Evolutionary conservation across 108 stramenopile genomes (phyloP).

Genomic region (Aurantiochytrium sp.): DNA sequence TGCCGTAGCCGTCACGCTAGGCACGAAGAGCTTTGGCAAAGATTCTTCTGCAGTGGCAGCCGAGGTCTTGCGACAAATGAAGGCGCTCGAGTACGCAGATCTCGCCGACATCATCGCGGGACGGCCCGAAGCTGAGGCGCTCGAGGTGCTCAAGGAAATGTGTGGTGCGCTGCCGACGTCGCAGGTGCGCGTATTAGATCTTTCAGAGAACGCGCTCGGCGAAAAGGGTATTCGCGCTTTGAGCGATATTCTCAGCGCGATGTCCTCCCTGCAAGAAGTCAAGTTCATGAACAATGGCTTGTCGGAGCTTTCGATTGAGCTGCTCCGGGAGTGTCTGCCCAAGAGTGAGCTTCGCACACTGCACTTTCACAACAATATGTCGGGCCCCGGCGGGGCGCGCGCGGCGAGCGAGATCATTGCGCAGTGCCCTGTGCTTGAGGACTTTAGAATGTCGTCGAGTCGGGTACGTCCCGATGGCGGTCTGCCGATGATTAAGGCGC

Average conservation of each 20-base stretch:
- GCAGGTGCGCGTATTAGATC: neutral
- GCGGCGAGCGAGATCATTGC: neutral
- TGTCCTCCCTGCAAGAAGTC: neutral
- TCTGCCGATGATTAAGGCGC: neutral
- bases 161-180: neutral
- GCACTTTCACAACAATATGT: slow-evolving; percentile 19
- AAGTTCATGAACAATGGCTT: neutral
- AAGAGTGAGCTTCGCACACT: neutral
- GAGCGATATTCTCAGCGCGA: neutral
- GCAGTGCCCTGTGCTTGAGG: neutral
- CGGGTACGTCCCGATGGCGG: neutral
- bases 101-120: slow-evolving; percentile 13
- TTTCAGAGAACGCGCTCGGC: slow-evolving; percentile 9
- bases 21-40: slow-evolving; percentile 11
- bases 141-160: neutral
- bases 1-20: neutral
- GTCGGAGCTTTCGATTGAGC: slow-evolving; percentile 8
- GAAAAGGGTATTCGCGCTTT: slow-evolving; percentile 2
- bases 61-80: neutral
- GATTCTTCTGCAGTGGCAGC: neutral
- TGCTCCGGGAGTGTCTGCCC: neutral
- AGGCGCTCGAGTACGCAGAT: neutral
- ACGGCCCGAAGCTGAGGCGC: slow-evolving; percentile 9
- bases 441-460: slow-evolving; percentile 15
- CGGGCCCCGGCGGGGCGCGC: neutral